Base-by-base conservation (phyloP, 108 stramenopile species). In the Cyclotella baltica region DNA sequence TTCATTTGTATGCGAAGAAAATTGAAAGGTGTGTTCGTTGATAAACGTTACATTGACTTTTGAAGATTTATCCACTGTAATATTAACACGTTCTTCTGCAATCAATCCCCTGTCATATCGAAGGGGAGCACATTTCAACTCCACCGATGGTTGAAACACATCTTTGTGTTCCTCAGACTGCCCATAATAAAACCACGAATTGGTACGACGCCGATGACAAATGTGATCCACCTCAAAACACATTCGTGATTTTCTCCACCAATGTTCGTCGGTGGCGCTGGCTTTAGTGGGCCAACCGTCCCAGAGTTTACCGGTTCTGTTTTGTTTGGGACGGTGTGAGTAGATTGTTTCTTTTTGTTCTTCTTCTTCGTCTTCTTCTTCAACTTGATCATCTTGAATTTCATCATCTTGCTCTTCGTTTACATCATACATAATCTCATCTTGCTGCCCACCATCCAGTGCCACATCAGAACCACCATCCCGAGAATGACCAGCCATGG, bases 121-220 rank as follows among this genome's bases (percentile, higher is more conserved):
- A 11, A 30, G 37, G 0, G 82, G 75, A 18, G 51, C 65, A 27
- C 70, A 46, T 57, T 72, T 76, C 30, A 83, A 47, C 48, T 73
- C 67, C 82, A 83, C 73, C 0, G 71, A 72, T 20, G 82, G 82
- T 69, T 83, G 82, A 47, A 83, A 83, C 6, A 56, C 4, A 9
- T 22, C 0, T n/a, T 76, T 3, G 31, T 72, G 31, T 22, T 34
- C 0, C 3, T 63, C 18, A 5, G 4, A 20, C 36, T 30, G 28
- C 0, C 29, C 1, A 48, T 82, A 75, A 46, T 82, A 83, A 31
- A 76, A 72, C 82, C 82, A 83, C 40, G 72, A 18, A 40, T 77
- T 76, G 20, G 33, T 58, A 13, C 48, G 33, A 11, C 15, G 18
- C 0, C 30, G 25, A 47, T 83, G 82, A 59, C 82, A 83, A 31